Conservation (phyloP, 1,139 yeast genomes). For the Chernovozyma aurita region DNA sequence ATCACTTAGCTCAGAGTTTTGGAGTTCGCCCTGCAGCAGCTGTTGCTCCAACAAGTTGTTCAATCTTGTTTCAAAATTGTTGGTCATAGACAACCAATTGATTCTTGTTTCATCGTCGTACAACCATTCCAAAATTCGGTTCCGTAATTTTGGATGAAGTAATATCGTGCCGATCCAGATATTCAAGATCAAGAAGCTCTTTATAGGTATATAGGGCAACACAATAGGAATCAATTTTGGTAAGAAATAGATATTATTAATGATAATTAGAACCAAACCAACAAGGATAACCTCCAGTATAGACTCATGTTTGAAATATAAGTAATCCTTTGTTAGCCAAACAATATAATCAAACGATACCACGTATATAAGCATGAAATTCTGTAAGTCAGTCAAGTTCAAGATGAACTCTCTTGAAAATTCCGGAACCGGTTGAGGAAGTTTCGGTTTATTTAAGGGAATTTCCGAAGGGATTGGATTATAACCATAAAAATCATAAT, state of each 20-base stretch:
- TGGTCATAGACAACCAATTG: constrained; percentile 40
- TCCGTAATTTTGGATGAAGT: constrained; percentile 55
- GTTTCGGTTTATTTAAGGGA: constrained; percentile 41
- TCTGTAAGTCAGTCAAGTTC: constrained; percentile 81
- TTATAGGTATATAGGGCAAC: constrained; percentile 23
- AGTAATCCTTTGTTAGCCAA: constrained; percentile 49
- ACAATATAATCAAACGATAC: constrained; percentile 55
- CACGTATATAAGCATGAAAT: constrained; percentile 70
- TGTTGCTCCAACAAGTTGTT: constrained; percentile 5
- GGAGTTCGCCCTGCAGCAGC: neutral
- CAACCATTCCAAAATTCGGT: constrained; percentile 37
- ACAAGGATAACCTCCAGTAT: constrained; percentile 54
- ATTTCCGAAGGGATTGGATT: constrained; percentile 58
- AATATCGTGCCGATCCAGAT: constrained; percentile 51
- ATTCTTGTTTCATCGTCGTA: constrained; percentile 62
- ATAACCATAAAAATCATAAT: constrained; percentile 3
- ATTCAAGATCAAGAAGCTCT: constrained; percentile 27
- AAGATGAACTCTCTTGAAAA: constrained; percentile 72
- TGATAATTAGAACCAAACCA: constrained; percentile 20
- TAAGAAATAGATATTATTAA: constrained; percentile 26
- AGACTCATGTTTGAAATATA: constrained; percentile 63
- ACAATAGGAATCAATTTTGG: constrained; percentile 31
- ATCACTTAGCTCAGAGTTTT: neutral
- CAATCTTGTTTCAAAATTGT: constrained; percentile 35
- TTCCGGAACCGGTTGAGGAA: constrained; percentile 77